These are phyloP conservation scores for Tolypocladium paradoxum DNA, from an alignment of 2,329 filamentous ascomycete genomes.

Conservation along the genomic window DNA sequence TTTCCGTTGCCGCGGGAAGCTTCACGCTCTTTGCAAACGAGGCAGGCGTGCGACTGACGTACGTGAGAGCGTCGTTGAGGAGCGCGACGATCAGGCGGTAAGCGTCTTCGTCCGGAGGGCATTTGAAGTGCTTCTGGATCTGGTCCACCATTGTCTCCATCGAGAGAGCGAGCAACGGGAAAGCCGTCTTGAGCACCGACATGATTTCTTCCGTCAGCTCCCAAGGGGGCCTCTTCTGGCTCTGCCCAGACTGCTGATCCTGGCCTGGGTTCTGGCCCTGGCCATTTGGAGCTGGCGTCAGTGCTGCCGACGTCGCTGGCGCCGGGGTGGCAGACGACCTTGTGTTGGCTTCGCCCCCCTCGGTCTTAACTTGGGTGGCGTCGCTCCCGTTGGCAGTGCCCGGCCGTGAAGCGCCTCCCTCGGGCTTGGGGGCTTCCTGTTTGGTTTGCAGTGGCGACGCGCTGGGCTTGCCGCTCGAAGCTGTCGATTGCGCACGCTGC, in stretches of 20 bases:
- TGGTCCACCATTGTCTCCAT: constrained; percentile 99
- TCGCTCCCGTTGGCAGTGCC: constrained; percentile 39
- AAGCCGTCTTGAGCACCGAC: constrained; percentile 90
- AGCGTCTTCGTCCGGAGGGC: constrained; percentile 93
- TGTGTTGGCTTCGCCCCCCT: constrained; percentile 25
- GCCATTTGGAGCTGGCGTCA: constrained; percentile 1
- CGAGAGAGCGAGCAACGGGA: constrained; percentile 85
- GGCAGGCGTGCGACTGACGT: constrained; percentile 76
- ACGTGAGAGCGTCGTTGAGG: constrained; percentile 87
- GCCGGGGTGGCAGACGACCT: constrained; percentile 13
- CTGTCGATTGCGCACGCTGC: constrained; percentile 34
- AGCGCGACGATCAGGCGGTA: constrained; percentile 96
- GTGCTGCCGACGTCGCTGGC: constrained; percentile 15
- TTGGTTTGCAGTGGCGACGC: constrained; percentile 41
- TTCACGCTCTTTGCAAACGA: constrained; percentile 89
- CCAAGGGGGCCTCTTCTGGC: constrained; percentile 74
- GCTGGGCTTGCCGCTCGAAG: constrained; percentile 32
- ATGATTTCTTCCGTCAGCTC: constrained; percentile 94
- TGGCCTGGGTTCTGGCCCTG: constrained; percentile 12
- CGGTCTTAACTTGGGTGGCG: constrained; percentile 31
- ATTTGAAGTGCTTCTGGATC: constrained; percentile 98
- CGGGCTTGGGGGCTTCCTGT: constrained; percentile 33
- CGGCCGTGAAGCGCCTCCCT: constrained; percentile 32
- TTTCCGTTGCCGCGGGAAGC: constrained; percentile 79
- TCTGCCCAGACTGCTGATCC: constrained; percentile 14